Percentiles rank a stretch among this genome's conserved stretches.
These are phyloP conservation scores for Tephrocybe sp. DNA, from an alignment of 768 basidiomycete genomes.

Conservation along the genomic window DNA sequence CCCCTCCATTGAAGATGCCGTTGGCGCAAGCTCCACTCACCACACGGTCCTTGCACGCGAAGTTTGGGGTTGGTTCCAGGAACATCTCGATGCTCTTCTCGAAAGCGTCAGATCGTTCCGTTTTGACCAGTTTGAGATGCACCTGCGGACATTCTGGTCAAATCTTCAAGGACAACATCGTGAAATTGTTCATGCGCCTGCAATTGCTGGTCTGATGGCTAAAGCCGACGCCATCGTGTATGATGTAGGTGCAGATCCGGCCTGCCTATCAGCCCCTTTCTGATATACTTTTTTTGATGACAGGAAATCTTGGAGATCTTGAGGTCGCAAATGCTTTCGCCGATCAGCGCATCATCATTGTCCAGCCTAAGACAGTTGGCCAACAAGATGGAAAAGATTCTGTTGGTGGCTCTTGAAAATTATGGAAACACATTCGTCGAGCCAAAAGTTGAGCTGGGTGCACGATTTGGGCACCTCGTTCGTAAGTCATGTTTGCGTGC, in stretches of 20 bases:
- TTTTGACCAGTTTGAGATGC: constrained; percentile 89
- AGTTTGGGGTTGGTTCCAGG: constrained; percentile 91
- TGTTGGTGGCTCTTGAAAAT: constrained; percentile 74
- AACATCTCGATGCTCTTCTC: constrained; percentile 81
- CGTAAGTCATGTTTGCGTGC: constrained; percentile 46
- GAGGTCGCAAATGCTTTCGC: constrained; percentile 79
- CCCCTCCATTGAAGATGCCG: constrained; percentile 83
- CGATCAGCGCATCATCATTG: constrained; percentile 65
- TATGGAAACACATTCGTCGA: constrained; percentile 90
- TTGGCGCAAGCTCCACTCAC: constrained; percentile 69
- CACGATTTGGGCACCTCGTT: constrained; percentile 88
- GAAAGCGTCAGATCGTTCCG: constrained; percentile 76
- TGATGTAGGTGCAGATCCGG: constrained; percentile 58
- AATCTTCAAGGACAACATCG: constrained; percentile 69
- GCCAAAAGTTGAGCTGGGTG: constrained; percentile 87
- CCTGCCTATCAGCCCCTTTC: constrained; percentile 1
- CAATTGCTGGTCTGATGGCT: constrained; percentile 84
- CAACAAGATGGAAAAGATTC: constrained; percentile 89
- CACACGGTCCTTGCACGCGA: constrained; percentile 81
- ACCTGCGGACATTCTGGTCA: constrained; percentile 84
- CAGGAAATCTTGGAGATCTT: constrained; percentile 88
- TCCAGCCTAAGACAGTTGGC: constrained; percentile 77
- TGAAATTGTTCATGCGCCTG: constrained; percentile 88
- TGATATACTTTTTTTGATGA: constrained; percentile 9
- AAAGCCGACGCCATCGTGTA: constrained; percentile 89